A percentile compares a stretch with the other conserved stretches of the same genome.
Conservation (phyloP, 192 early-diverging fungal species). For the Podila horticola region DNA sequence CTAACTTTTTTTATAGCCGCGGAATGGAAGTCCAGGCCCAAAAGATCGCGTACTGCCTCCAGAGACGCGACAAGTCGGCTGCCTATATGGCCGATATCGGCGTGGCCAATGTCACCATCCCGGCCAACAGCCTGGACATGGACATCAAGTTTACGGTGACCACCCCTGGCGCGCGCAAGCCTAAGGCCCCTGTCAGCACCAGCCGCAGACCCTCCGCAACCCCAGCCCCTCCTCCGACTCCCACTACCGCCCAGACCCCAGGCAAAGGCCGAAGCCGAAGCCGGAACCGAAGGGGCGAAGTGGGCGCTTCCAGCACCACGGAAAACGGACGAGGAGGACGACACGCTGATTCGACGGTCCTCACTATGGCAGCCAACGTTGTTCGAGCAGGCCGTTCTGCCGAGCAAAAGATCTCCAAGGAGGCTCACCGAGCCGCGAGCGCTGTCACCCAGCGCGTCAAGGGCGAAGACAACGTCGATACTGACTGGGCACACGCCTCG, state of each 20-base stretch:
- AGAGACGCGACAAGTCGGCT: constrained; percentile 1
- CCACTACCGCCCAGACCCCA: no score
- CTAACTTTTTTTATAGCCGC: neutral
- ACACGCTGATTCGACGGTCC: neutral
- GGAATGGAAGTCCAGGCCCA: constrained; percentile 21
- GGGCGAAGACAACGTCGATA: neutral
- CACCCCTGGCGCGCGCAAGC: neutral
- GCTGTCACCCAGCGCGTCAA: neutral
- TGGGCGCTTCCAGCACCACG: neutral
- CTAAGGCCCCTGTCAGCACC: neutral
- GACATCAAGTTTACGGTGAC: constrained; percentile 2
- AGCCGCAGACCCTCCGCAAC: no score
- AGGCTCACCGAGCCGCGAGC: neutral
- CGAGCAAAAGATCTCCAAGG: neutral
- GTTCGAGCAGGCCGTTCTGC: neutral
- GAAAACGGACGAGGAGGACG: neutral
- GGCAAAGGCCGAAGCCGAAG: no score
- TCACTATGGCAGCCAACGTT: neutral
- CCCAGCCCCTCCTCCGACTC: no score
- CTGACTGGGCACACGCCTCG: no score
- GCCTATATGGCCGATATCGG: constrained; percentile 18
- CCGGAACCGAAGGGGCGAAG: neutral
- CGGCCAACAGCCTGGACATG: constrained; percentile 27
- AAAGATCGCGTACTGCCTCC: constrained; percentile 5
- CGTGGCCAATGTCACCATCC: constrained; percentile 15